A percentile compares a stretch with the other conserved stretches of the same genome.
phyloP scores from a whole-genome alignment of 164 flowering plant genomes.

The Tetrastigma voinierianum region DNA sequence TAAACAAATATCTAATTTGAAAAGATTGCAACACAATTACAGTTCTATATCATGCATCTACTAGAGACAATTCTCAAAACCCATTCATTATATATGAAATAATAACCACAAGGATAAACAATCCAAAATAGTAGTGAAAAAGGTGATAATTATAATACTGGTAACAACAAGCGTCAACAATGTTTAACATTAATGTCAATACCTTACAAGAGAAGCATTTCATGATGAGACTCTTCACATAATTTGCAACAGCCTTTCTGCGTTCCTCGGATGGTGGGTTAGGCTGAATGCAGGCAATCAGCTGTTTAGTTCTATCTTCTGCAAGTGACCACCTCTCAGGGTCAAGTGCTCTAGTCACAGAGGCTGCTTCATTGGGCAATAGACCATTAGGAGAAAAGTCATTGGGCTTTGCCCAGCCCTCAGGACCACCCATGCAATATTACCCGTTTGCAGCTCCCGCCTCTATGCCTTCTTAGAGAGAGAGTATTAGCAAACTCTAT shows the following conservation, averaged over 20 bases:
- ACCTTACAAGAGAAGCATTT: slow-evolving; percentile 19
- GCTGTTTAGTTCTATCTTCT: too few species aligned
- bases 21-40: too few species aligned
- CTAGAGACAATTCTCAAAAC: too few species aligned
- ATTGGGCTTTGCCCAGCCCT: slow-evolving; percentile 5
- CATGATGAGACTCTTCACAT: slow-evolving; percentile 18
- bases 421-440: slow-evolving; percentile 13
- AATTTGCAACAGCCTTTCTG: background rate
- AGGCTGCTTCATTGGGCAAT: background rate
- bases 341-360: slow-evolving; percentile 8
- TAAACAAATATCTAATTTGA: too few species aligned
- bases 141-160: too few species aligned
- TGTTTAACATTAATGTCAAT: background rate
- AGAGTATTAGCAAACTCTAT: background rate
- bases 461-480: background rate
- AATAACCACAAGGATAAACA: too few species aligned
- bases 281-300: too few species aligned
- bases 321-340: background rate
- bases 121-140: too few species aligned
- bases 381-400: slow-evolving; percentile 10
- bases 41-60: too few species aligned
- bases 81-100: too few species aligned
- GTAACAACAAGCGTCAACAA: too few species aligned
- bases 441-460: background rate
- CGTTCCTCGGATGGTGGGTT: too few species aligned